These are phyloP conservation scores for Gyrodon lividus DNA, from an alignment of 768 basidiomycete species.

Conservation along the genomic window DNA sequence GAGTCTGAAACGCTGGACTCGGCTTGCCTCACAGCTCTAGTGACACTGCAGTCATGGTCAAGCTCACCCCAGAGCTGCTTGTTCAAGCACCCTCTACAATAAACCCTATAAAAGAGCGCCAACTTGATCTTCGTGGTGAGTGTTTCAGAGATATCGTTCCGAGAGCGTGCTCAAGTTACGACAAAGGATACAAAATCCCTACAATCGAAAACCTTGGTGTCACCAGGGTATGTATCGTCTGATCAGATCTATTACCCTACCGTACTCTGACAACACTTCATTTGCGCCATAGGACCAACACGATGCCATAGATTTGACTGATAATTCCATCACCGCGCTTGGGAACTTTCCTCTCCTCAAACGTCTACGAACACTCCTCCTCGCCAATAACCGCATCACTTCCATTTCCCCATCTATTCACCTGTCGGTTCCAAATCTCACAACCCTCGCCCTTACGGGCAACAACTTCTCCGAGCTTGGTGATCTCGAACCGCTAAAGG, in stretches of 20 bases:
- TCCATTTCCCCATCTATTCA: constrained; percentile 79
- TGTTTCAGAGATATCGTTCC: constrained; percentile 12
- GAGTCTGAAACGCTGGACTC: constrained; percentile 34
- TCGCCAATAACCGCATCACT: constrained; percentile 88
- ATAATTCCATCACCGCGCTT: constrained; percentile 80
- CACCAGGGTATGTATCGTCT: constrained; percentile 60
- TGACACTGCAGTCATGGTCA: constrained; percentile 55
- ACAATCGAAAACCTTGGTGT: constrained; percentile 96
- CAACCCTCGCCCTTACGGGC: constrained; percentile 80
- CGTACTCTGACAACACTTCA: constrained; percentile 16
- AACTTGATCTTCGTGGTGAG: constrained; percentile 88
- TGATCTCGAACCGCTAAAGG: constrained; percentile 81
- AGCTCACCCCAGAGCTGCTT: constrained; percentile 92
- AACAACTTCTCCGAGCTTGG: constrained; percentile 79
- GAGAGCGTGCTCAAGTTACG: constrained; percentile 14
- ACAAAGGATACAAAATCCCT: constrained; percentile 87
- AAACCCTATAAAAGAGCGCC: constrained; percentile 84
- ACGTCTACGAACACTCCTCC: constrained; percentile 78
- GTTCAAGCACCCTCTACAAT: constrained; percentile 76
- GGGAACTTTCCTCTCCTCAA: constrained; percentile 87
- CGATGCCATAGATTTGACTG: constrained; percentile 91
- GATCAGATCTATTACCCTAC: constrained; percentile 12
- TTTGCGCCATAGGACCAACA: constrained; percentile 70
- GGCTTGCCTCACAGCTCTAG: constrained; percentile 9
- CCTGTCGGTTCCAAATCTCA: constrained; percentile 81